Evolutionary conservation across 2,329 filamentous ascomycete genomes (phyloP), one percentile per base, ranked within the genome.

Genomic region (Pezicula rhizophila): DNA sequence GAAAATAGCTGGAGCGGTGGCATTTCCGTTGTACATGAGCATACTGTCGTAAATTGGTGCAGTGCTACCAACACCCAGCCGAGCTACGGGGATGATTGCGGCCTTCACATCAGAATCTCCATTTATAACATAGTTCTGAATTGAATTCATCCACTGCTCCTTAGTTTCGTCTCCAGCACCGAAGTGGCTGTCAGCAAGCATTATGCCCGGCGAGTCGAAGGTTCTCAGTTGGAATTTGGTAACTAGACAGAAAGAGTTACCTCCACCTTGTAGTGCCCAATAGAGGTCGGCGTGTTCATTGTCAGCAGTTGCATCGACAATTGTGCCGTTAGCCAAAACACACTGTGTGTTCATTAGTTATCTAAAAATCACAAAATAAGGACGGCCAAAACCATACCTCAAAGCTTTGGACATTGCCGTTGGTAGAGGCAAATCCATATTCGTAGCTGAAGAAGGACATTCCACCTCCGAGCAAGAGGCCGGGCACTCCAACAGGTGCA

Each of bases 191-290:
- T 52, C 42, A 1, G 42, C 50, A 8, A 55, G 38, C 7, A 41
- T 41, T 41, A 54, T 45, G 17, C 23, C 28, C 2, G 54, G 48
- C 5, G 25, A 18, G n/a, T 54, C 52, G 38, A 57, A 48, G 17
- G 56, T 58, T 12, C 49, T 45, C 18, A 57, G 47, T 7, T 70
- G 58, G 56, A 74, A 76, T 8, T 64, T 65, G 10, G 74, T 74
- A 11, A 76, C 68, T 52, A 78, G 68, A 14, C 76, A 77, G 53
- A 75, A 80, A 57, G 77, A 79, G 60, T 73, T 78, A 11, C 75
- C 73, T 17, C 79, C 79, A 6, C 78, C 79, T 48, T 73, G 72
- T 5, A 82, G 68, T 0, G 74, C 76, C 57, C 67, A 69, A 63
- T 68, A 80, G 6, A 83, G 66, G 47, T 81, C 77, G 0, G 68